Percentiles rank a stretch among this genome's conserved stretches.
Conservation (phyloP, 2,329 filamentous ascomycete species). For the Calonectria crousiana region DNA sequence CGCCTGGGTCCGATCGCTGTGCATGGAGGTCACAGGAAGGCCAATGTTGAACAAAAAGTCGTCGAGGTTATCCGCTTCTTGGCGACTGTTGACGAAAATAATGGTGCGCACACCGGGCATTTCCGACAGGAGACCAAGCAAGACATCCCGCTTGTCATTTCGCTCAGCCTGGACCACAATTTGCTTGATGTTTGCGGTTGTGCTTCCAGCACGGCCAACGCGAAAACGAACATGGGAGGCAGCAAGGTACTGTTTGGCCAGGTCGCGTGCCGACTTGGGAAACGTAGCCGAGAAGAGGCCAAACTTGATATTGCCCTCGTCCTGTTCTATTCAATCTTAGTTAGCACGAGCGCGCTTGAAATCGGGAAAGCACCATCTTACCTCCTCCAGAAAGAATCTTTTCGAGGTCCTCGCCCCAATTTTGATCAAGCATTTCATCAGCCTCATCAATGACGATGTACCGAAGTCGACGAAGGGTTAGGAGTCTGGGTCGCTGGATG, state of each 20-base stretch:
- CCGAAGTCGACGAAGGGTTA: slow-evolving; percentile 82
- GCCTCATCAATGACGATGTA: slow-evolving; percentile 93
- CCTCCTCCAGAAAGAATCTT: slow-evolving; percentile 85
- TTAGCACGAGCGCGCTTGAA: slow-evolving; percentile 12
- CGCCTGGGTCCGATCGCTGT: slow-evolving; percentile 85
- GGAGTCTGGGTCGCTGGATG: slow-evolving; percentile 75
- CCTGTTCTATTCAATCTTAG: slow-evolving; percentile 69
- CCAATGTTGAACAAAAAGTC: slow-evolving; percentile 86
- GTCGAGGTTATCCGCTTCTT: slow-evolving; percentile 84
- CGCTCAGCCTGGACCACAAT: slow-evolving; percentile 76
- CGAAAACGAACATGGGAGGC: slow-evolving; percentile 82
- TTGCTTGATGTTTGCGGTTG: slow-evolving; percentile 87
- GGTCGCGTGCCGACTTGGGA: slow-evolving; percentile 79
- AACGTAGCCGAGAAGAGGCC: slow-evolving; percentile 97
- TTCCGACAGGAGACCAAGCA: slow-evolving; percentile 79
- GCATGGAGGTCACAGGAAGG: slow-evolving; percentile 89
- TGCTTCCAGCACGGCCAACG: slow-evolving; percentile 87
- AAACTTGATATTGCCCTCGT: slow-evolving; percentile 76
- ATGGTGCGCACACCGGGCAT: slow-evolving; percentile 82
- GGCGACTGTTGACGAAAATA: slow-evolving; percentile 89
- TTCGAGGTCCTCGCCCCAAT: slow-evolving; percentile 83
- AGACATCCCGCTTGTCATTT: slow-evolving; percentile 74
- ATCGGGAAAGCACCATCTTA: slow-evolving; percentile 57
- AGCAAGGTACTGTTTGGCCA: slow-evolving; percentile 82
- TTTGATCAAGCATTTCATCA: slow-evolving; percentile 86